phyloP scores from a whole-genome alignment of 495 filamentous ascomycete species.

The Articulospora tetracladia region DNA sequence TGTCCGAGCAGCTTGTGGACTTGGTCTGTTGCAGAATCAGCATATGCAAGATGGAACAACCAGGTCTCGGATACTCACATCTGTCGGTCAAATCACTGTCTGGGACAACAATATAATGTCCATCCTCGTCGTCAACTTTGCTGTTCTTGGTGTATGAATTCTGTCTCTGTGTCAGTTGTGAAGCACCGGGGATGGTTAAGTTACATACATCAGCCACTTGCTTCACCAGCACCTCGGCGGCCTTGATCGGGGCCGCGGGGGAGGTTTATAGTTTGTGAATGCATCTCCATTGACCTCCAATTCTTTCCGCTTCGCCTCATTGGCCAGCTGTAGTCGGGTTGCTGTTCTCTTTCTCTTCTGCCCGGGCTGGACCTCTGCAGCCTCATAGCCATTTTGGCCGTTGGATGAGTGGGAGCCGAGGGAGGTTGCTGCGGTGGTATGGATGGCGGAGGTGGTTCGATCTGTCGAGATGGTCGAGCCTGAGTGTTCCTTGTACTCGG shows the following conservation, averaged over 20 bases:
- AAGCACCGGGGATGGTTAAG: neutral
- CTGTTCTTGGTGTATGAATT: slow-evolving; percentile 48
- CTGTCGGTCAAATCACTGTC: slow-evolving; percentile 78
- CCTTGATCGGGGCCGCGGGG: slow-evolving; percentile 88
- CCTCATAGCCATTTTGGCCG: slow-evolving; percentile 53
- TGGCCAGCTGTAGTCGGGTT: slow-evolving; percentile 70
- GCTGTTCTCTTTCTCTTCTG: slow-evolving; percentile 84
- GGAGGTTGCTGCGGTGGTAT: slow-evolving; percentile 89
- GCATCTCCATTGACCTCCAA: slow-evolving; percentile 63
- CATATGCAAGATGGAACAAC: neutral
- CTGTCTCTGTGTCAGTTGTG: slow-evolving; percentile 30
- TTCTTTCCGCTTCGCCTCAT: slow-evolving; percentile 76
- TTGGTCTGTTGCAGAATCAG: slow-evolving; percentile 59
- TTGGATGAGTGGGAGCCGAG: slow-evolving; percentile 67
- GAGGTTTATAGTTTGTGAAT: slow-evolving; percentile 76
- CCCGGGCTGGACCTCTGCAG: slow-evolving; percentile 50
- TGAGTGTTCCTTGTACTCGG: slow-evolving; percentile 60
- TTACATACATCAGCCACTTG: slow-evolving; percentile 77
- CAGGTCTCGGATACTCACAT: slow-evolving; percentile 61
- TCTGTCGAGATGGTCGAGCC: slow-evolving; percentile 75
- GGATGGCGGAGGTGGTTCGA: slow-evolving; percentile 75
- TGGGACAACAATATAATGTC: slow-evolving; percentile 88
- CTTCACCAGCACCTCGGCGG: slow-evolving; percentile 82
- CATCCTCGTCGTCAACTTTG: slow-evolving; percentile 87
- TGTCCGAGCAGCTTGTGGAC: slow-evolving; percentile 87